Conservation (phyloP, 2,329 filamentous ascomycete genomes). For the Colletotrichum tropicale region DNA sequence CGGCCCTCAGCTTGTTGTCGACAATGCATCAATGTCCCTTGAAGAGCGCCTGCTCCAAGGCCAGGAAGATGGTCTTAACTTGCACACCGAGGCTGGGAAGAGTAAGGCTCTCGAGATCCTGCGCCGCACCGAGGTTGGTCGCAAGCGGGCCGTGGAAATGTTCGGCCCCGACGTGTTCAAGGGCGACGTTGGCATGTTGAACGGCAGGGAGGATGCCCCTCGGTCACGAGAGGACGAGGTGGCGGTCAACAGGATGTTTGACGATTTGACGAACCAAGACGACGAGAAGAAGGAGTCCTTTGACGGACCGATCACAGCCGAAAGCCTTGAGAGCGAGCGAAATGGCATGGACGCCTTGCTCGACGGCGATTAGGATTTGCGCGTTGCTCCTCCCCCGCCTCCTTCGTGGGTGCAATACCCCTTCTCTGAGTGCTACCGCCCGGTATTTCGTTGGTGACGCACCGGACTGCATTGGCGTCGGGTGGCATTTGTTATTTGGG, state of each 20-base stretch:
- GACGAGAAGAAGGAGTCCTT: conserved; percentile 46
- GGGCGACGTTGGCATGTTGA: conserved; percentile 18
- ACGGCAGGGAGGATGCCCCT: conserved; percentile 17
- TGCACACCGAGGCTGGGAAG: conserved; percentile 50
- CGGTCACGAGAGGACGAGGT: conserved; percentile 44
- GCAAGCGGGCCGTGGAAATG: conserved; percentile 54
- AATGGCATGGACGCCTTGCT: conserved; percentile 51
- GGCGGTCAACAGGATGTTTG: conserved; percentile 60
- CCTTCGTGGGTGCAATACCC: not conserved
- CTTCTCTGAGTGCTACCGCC: not conserved
- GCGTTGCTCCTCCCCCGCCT: not conserved
- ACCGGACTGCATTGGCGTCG: not conserved
- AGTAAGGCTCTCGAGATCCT: conserved; percentile 58
- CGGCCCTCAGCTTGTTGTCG: conserved; percentile 46
- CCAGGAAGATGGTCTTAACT: conserved; percentile 48
- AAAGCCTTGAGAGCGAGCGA: conserved; percentile 48
- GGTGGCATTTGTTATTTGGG: not conserved
- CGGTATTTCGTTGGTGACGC: not conserved
- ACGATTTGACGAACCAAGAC: conserved; percentile 59
- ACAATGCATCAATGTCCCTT: conserved; percentile 45
- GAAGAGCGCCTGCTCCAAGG: conserved; percentile 57
- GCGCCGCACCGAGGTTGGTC: conserved; percentile 52
- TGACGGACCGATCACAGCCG: conserved; percentile 42
- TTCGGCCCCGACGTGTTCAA: conserved; percentile 57
- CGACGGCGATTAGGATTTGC: conserved; percentile 41